A percentile compares a stretch with the other conserved stretches of the same genome.
Conservation (phyloP, 129 eudicot species). For the Centella asiatica region DNA sequence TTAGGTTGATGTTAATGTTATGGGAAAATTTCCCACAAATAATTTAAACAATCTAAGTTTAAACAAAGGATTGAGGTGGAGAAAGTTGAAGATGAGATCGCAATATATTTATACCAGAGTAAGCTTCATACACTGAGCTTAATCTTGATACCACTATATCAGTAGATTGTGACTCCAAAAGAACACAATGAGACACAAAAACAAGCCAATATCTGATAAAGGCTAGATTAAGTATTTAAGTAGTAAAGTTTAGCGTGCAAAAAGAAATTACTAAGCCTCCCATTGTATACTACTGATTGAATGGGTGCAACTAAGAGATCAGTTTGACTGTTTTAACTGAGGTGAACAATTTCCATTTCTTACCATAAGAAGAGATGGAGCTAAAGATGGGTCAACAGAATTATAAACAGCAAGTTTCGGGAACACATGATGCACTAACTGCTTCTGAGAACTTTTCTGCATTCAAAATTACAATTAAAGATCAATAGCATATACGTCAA, state of each 20-base stretch:
- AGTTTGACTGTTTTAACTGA: too few relatives aligned
- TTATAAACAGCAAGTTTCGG: slow-evolving; percentile 98
- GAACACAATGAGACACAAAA: background rate
- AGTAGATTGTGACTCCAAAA: background rate
- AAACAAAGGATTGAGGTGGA: background rate
- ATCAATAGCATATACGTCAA: background rate
- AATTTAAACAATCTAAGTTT: background rate
- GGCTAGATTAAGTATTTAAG: background rate
- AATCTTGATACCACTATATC: background rate
- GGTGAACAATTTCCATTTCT: background rate
- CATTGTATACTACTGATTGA: too few relatives aligned
- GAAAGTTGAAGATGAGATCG: too few relatives aligned
- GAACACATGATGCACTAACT: slow-evolving; percentile 83
- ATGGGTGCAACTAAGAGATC: too few relatives aligned
- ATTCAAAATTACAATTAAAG: slow-evolving; percentile 3
- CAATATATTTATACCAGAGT: too few relatives aligned
- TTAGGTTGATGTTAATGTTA: too few relatives aligned
- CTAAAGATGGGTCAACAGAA: slow-evolving; percentile 94
- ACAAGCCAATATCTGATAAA: background rate
- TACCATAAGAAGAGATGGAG: slow-evolving; percentile 99
- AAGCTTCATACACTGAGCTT: too few relatives aligned
- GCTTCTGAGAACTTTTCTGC: slow-evolving; percentile 91
- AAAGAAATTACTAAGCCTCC: too few relatives aligned
- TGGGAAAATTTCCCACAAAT: background rate
- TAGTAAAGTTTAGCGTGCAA: background rate